Base-by-base conservation (phyloP, 768 basidiomycete genomes). In the Mrakia blollopis region DNA sequence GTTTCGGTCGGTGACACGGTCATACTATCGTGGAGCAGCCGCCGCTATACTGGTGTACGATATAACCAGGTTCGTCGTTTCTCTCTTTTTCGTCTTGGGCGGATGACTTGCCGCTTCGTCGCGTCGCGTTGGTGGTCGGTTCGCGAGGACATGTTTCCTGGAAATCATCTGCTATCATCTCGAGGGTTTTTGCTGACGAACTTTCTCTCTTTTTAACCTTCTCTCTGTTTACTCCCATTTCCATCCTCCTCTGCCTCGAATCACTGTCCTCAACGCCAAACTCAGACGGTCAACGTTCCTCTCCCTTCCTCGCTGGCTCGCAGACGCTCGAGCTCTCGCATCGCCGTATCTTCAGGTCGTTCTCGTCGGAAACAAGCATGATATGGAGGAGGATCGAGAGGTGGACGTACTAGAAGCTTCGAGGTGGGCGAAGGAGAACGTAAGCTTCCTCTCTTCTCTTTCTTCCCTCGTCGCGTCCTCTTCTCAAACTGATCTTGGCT, bases 331-430 rank as follows among this genome's bases (percentile, higher is more conserved):
- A 79, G 93, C 96, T 16, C 85, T 99, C 78, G 96, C 92, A 21
- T 94, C 93, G 79, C 92, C 94, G 18, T 91, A 98, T 82, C 86
- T 98, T 3, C 92, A 96, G 23, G 83, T 84, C 16, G 85, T 85
- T 4, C 78, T 84, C 11, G 94, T 99, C 28, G 97, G 97, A 67
- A 98, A 94, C 84, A 98, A 99, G 85, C 88, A 91, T 21, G 97
- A 99, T 83, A 87, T 89, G 80, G 96, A 98, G 81, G 95, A 97
- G 72, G 93, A 85, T 37, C 86, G 97, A 72, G 92, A 98, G 83
- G 94, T 99, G 54, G 93, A 96, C 80, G 97, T 92, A 90, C 88
- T 91, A 35, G 97, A 99, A 84, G 97, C 93, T 14, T 93, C 92
- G 81, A 86, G 88, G 81, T 99, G 94, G 94, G 96, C 97, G 28